phyloP scores from a whole-genome alignment of 305 asterid genomes.

The Fraxinus velutina region DNA sequence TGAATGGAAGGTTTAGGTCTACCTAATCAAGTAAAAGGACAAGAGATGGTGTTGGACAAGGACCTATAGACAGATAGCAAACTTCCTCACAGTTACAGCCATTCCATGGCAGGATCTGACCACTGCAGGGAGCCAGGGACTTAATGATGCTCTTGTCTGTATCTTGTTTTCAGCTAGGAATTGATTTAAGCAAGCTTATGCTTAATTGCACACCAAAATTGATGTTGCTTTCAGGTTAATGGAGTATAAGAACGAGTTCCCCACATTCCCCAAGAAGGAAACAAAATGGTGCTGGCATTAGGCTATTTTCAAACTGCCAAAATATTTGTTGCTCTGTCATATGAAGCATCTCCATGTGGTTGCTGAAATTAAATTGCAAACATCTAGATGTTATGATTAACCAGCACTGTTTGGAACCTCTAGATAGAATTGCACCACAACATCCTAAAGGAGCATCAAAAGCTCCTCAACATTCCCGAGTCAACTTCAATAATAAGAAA shows the following conservation, averaged over 20 bases:
- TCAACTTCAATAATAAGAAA: background rate
- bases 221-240: background rate
- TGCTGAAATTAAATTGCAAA: background rate
- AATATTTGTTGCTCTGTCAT: background rate
- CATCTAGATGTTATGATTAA: background rate
- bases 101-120: background rate
- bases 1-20: background rate
- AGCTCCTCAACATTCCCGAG: background rate
- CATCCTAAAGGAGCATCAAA: background rate
- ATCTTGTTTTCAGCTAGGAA: background rate
- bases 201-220: background rate
- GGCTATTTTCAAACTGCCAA: background rate
- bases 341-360: background rate
- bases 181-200: background rate
- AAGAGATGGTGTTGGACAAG: background rate
- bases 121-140: background rate
- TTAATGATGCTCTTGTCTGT: background rate
- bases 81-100: background rate
- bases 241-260: background rate
- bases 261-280: background rate
- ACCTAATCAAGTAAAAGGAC: background rate
- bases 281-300: background rate
- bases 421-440: background rate
- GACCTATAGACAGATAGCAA: background rate
- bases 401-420: background rate